Evolutionary conservation across 2,329 filamentous ascomycete species (phyloP), one percentile per base, ranked within the genome.

Genomic region (Fusarium sublunatum): DNA sequence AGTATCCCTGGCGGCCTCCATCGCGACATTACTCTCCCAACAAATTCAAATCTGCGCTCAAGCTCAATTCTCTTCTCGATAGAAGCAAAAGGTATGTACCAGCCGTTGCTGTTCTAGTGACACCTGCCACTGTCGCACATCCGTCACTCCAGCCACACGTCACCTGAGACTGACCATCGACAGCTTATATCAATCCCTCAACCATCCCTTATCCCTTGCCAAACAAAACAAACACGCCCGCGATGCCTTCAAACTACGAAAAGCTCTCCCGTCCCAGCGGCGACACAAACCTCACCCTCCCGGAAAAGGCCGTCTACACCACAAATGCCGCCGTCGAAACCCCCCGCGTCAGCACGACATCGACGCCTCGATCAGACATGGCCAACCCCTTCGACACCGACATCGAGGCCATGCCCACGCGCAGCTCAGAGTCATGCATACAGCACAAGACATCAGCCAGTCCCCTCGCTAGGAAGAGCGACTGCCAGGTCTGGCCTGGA

Each of bases 401-500:
- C 63, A 76, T 87, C 44, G 85, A 87, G 71, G 83, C 82, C 32
- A 80, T 82, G 74, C 76, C 81, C 12, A 60, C 63, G 3, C 47
- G 60, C 15, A 69, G 64, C 3, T 62, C 65, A 15, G 68, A 70
- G 2, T 63, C 53, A 43, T 76, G 75, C 54, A 70, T 70, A 22
- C 67, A 60, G 24, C 68, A 64, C 75, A 82, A 67, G 41, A 59
- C 59, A 24, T 65, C 70, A 7, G 65, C 58, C 46, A 72, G 68
- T 34, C 61, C 70, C 8, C 56, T 72, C 26, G 61, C 65, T 19
- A 65, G 79, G 50, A 78, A 78, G 58, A 75, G 72, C 46, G 83
- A 88, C 58, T 83, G 81, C 67, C 78, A 82, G 40, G 83, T 87
- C 15, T 88, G 86, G 86, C 86, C 86, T 6, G 82, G 83, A 53